Base-by-base conservation (phyloP, 805 yeast genomes). In the Saturnispora gosingensis region DNA sequence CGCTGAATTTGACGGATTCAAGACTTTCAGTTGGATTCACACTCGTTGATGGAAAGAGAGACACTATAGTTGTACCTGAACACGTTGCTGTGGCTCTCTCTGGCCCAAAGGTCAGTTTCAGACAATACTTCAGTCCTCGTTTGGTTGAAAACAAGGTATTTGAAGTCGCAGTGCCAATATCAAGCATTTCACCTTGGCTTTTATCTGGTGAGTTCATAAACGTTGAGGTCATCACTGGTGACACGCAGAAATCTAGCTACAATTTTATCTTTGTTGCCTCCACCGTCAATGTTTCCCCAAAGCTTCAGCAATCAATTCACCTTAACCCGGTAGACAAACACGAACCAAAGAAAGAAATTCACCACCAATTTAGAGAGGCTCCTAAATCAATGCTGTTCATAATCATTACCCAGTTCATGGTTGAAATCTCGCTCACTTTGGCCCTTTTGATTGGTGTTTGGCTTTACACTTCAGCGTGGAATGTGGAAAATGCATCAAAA, bases 281-380 rank as follows among this genome's bases (percentile, higher is more conserved):
- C n/a, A 48, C 49, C 11, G 48, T 66, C 3, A 45, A 46, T n/a
- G 58, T 64, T 13, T 43, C 60, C 5, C 27, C 50, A 2, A 48
- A 56, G 38, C 50, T 62, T 10, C 50, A 40, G 18, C 35, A 50
- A 15, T 48, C 56, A 5, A 50, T 42, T 27, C 9, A 20, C 3
- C 6, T 49, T 22, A 54, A 51, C n/a, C 28, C 53, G 15, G 65
- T 74, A 22, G 44, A 56, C n/a, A 69, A 76, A 57, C 66, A 74
- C 52, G 83, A 76, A 2, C 64, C 75, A 13, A 65, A 74, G 61
- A 78, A 82, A 2, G 89, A 83, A 66, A 83, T 88, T 56, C 66
- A 65, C 56, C 88, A 86, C 65, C 63, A 67, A 36, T 88, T 88
- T 70, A 73, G 72, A 51, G 63, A 67, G 4, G 77, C 76, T n/a